Conservation (phyloP, 257 asterid genomes). For the Rehmannia glutinosa region DNA sequence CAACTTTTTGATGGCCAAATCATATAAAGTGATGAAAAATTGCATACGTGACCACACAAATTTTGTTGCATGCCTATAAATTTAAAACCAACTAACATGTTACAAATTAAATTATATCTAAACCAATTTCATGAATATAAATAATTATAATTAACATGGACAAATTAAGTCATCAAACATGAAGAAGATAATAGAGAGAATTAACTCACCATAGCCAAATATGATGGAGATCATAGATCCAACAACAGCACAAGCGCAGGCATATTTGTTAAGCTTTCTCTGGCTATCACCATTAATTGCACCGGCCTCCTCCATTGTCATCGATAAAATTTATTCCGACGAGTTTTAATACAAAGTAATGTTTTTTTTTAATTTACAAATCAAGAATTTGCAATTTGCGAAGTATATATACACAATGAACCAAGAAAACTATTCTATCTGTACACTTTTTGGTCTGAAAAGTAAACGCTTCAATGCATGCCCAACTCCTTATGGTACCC, state of each 20-base stretch:
- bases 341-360: too few species aligned
- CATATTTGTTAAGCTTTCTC: conserved; percentile 45
- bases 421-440: background rate
- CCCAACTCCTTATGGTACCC: too few species aligned
- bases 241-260: conserved; percentile 53
- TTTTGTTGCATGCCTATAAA: too few species aligned
- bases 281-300: background rate
- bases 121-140: too few species aligned
- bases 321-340: too few species aligned
- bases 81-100: too few species aligned
- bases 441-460: background rate
- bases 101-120: too few species aligned
- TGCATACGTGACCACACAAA: too few species aligned
- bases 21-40: too few species aligned
- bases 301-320: background rate
- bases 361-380: background rate
- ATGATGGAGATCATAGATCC: conserved; percentile 72
- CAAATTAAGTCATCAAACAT: too few species aligned
- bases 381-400: background rate
- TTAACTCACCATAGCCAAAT: conserved; percentile 60
- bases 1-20: too few species aligned
- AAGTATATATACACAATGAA: conserved; percentile 2
- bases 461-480: conserved; percentile 11
- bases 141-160: too few species aligned
- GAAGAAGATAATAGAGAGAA: background rate